A percentile compares a stretch with the other conserved stretches of the same genome.
Conservation (phyloP, 805 yeast species). For the Pichia phayaonensis region DNA sequence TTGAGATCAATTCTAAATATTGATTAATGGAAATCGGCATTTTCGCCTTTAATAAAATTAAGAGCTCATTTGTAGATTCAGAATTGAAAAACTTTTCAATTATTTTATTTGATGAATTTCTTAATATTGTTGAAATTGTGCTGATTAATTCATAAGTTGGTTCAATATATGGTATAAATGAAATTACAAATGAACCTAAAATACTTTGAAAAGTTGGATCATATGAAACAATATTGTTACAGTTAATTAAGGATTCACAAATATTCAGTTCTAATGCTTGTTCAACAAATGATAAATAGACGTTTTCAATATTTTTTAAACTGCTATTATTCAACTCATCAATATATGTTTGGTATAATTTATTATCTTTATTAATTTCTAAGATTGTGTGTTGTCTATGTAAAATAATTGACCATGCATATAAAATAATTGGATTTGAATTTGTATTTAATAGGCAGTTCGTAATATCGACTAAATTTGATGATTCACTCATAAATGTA, state of each 20-base stretch:
- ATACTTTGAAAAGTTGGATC: conserved; percentile 47
- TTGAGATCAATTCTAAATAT: conserved; percentile 50
- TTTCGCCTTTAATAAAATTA: conserved; percentile 59
- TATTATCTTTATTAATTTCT: conserved; percentile 18
- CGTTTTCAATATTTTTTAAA: conserved; percentile 16
- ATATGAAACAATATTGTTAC: conserved; percentile 37
- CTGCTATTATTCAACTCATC: conserved; percentile 5
- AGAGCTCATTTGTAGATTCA: conserved; percentile 34
- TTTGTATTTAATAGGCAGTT: conserved; percentile 23
- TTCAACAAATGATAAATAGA: conserved; percentile 31
- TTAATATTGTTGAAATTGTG: conserved; percentile 35
- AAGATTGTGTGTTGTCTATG: conserved; percentile 43
- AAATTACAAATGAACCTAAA: conserved; percentile 35
- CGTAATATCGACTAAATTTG: conserved; percentile 25
- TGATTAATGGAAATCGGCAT: conserved; percentile 61
- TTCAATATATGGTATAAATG: conserved; percentile 43
- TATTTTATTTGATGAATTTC: conserved; percentile 37
- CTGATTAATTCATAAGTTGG: conserved; percentile 38
- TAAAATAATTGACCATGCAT: conserved; percentile 60
- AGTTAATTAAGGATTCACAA: conserved; percentile 34
- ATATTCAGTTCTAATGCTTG: conserved; percentile 37
- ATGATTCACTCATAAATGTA: conserved; percentile 37
- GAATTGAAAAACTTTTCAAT: conserved; percentile 39
- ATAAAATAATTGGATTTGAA: conserved; percentile 43
- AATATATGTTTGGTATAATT: conserved; percentile 13